Evolutionary conservation across 1,284 basidiomycete species (phyloP).

Genomic region (Fomitiporia mediterranea): DNA sequence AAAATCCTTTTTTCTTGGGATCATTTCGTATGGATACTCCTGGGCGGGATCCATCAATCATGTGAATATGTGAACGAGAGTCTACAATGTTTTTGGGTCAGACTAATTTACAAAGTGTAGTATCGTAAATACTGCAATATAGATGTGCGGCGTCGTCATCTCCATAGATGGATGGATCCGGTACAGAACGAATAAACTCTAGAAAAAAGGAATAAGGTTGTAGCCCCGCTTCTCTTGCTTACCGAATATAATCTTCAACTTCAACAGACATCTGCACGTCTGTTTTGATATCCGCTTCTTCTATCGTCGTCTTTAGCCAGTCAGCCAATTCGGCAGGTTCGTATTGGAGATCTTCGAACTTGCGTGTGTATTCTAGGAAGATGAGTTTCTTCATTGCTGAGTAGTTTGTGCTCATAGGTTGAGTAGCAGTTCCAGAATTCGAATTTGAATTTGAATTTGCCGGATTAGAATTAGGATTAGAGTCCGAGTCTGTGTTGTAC

Average conservation of each 20-base stretch:
- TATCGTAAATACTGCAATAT: too few relatives aligned
- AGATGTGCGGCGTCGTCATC: too few relatives aligned
- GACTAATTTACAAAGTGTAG: too few relatives aligned
- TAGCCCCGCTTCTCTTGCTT: neutral
- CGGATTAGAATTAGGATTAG: too few relatives aligned
- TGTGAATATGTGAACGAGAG: too few relatives aligned
- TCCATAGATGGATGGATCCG: too few relatives aligned
- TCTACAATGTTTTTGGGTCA: too few relatives aligned
- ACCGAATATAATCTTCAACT: neutral
- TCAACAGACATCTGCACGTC: neutral
- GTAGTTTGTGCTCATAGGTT: neutral
- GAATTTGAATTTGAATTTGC: neutral
- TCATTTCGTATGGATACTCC: too few relatives aligned
- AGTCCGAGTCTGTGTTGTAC: neutral
- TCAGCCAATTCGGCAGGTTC: neutral
- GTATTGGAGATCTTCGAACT: neutral
- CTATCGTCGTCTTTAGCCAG: neutral
- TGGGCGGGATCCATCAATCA: too few relatives aligned
- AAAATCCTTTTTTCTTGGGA: too few relatives aligned
- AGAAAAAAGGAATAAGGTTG: too few relatives aligned
- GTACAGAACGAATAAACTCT: too few relatives aligned
- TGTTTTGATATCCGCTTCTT: neutral
- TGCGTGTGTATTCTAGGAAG: slow-evolving; percentile 2
- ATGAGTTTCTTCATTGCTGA: neutral
- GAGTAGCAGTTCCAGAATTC: neutral